phyloP scores from a whole-genome alignment of 2,329 filamentous ascomycete genomes.

The Claviceps citrina region DNA sequence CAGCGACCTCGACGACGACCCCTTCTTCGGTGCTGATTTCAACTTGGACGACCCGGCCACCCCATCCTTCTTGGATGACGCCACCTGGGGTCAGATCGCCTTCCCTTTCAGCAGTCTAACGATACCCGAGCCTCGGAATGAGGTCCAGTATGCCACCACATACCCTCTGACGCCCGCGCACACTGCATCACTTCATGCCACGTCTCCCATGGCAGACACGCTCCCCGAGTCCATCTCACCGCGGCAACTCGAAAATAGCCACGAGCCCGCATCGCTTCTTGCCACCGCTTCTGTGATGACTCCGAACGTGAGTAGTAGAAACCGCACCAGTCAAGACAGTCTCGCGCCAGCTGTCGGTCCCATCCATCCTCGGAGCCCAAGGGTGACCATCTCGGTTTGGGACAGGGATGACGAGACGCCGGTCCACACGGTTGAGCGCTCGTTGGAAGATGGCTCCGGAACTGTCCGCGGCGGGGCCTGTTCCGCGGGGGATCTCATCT shows the following conservation, averaged over 20 bases:
- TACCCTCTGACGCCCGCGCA: conserved; percentile 38
- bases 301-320: conserved; percentile 33
- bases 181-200: conserved; percentile 32
- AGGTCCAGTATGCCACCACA: conserved; percentile 11
- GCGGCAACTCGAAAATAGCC: conserved; percentile 26
- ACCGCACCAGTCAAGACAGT: conserved; percentile 35
- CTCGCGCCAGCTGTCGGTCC: conserved; percentile 21
- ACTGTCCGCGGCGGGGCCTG: conserved; percentile 21
- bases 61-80: conserved; percentile 30
- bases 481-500: conserved; percentile 26
- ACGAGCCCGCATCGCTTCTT: conserved; percentile 19
- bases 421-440: conserved; percentile 25
- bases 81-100: conserved; percentile 10
- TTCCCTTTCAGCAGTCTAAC: conserved; percentile 5
- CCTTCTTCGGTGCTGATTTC: conserved; percentile 37
- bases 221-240: conserved; percentile 25
- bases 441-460: conserved; percentile 22
- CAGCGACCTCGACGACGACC: conserved; percentile 32
- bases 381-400: conserved; percentile 42
- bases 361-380: conserved; percentile 35
- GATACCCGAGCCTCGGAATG: conserved; percentile 3
- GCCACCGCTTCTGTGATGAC: conserved; percentile 27
- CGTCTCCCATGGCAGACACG: conserved; percentile 21
- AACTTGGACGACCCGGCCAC: conserved; percentile 24
- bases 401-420: conserved; percentile 26